A percentile compares a stretch with the other conserved stretches of the same genome.
Conservation (phyloP, 306 rosid species). For the Pyrus bretschneideri region DNA sequence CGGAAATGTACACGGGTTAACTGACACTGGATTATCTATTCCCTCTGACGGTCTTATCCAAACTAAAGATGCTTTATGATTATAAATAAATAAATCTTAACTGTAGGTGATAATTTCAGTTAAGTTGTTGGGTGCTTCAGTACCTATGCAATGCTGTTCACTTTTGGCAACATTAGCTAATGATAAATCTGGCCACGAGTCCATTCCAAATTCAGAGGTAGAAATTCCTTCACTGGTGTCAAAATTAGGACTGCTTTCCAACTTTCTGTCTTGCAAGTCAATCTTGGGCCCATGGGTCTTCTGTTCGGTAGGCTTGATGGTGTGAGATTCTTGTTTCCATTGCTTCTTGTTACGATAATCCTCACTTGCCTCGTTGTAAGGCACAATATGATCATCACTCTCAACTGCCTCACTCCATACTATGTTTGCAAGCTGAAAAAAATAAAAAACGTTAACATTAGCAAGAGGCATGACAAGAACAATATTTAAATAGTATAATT, state of each 20-base stretch:
- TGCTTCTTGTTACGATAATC: slow-evolving; percentile 49
- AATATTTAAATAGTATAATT: neutral
- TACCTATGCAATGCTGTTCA: slow-evolving; percentile 41
- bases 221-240: slow-evolving; percentile 32
- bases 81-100: neutral
- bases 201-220: slow-evolving; percentile 39
- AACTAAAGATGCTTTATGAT: neutral
- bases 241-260: slow-evolving; percentile 40
- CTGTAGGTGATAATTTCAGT: slow-evolving; percentile 35
- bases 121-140: slow-evolving; percentile 32
- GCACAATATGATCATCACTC: slow-evolving; percentile 87
- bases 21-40: neutral
- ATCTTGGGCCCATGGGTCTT: slow-evolving; percentile 38
- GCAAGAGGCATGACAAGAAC: neutral
- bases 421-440: slow-evolving; percentile 81
- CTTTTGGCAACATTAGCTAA: slow-evolving; percentile 37
- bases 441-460: neutral
- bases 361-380: slow-evolving; percentile 57
- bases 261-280: slow-evolving; percentile 37
- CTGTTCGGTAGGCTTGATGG: slow-evolving; percentile 38
- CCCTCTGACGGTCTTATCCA: neutral
- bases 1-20: neutral
- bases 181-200: slow-evolving; percentile 55
- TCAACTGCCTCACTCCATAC: slow-evolving; percentile 82
- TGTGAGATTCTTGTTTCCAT: slow-evolving; percentile 44